Percentiles rank a stretch among this genome's conserved stretches.
Evolutionary conservation across 2,329 filamentous ascomycete species (phyloP).

Genomic region (Colletotrichum coccodes): DNA sequence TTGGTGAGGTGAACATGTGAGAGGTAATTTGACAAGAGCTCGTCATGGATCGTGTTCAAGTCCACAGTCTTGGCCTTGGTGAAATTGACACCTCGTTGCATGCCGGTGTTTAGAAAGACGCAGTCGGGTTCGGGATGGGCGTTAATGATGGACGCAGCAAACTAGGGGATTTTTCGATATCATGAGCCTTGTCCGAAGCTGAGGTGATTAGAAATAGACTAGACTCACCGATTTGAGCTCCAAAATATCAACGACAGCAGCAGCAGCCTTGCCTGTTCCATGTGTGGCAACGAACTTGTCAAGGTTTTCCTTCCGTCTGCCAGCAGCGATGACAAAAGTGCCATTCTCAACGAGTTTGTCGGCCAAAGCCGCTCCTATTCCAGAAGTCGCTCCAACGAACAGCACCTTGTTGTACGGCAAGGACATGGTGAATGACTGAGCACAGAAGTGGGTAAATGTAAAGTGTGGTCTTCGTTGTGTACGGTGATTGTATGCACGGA

Average conservation of each 20-base stretch:
- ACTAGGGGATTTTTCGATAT: neutral
- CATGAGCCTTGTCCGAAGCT: neutral
- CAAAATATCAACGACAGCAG: conserved; percentile 32
- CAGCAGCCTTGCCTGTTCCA: conserved; percentile 48
- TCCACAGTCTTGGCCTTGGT: conserved; percentile 39
- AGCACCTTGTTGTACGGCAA: conserved; percentile 67
- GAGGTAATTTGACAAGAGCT: conserved; percentile 43
- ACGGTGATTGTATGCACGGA: neutral
- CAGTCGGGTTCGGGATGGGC: conserved; percentile 63
- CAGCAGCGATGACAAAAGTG: conserved; percentile 56
- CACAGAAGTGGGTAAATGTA: neutral
- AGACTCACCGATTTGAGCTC: neutral
- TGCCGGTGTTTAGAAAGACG: conserved; percentile 66
- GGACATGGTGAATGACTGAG: conserved; percentile 47
- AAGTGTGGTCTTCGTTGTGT: neutral
- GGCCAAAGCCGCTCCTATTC: conserved; percentile 42
- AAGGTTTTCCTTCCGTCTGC: conserved; percentile 59
- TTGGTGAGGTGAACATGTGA: conserved; percentile 40
- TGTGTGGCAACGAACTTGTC: conserved; percentile 57
- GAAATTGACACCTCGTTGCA: conserved; percentile 59
- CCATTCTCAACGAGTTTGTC: conserved; percentile 53
- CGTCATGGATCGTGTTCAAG: conserved; percentile 40
- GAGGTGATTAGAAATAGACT: no score
- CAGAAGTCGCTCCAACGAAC: conserved; percentile 50
- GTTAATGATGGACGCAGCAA: conserved; percentile 36